Evolutionary conservation across 768 basidiomycete species (phyloP).

Genomic region (Calocybe gangraenosa): DNA sequence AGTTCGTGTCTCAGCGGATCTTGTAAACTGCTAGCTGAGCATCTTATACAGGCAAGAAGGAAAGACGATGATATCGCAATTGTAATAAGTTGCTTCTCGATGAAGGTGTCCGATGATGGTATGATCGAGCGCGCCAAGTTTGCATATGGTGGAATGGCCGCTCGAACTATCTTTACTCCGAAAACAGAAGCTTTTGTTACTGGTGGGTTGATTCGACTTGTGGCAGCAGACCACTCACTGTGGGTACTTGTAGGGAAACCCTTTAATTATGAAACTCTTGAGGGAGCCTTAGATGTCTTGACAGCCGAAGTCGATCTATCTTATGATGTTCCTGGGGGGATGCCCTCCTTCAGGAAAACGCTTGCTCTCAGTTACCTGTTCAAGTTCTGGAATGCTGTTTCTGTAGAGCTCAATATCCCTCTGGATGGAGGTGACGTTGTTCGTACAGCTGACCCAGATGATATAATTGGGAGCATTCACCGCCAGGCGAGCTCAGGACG

Average conservation of each 20-base stretch:
- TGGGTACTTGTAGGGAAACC: conserved; percentile 3
- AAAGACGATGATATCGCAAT: conserved; percentile 16
- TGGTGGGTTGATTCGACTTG: conserved; percentile 2
- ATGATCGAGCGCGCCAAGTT: conserved; percentile 11
- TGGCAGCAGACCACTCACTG: not conserved
- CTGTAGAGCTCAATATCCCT: conserved; percentile 9
- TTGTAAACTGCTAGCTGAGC: not conserved
- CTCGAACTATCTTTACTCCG: conserved; percentile 11
- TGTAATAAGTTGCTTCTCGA: conserved; percentile 13
- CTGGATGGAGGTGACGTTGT: not conserved
- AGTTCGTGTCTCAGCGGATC: not conserved
- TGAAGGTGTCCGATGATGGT: conserved; percentile 6
- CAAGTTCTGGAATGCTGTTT: conserved; percentile 16
- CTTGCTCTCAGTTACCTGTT: conserved; percentile 16
- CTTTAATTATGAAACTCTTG: conserved; percentile 9
- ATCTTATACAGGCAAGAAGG: conserved; percentile 7
- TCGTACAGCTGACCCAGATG: conserved; percentile 1
- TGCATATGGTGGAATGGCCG: conserved; percentile 16
- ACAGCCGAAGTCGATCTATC: conserved; percentile 11
- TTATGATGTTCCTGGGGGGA: conserved; percentile 14
- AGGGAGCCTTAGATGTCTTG: conserved; percentile 8
- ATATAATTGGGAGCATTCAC: conserved; percentile 12
- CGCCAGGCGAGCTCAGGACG: conserved; percentile 8
- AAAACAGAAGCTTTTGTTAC: conserved; percentile 11
- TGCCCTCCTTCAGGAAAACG: conserved; percentile 15